Conservation (phyloP, 2,329 filamentous ascomycete genomes). For the Bipolaris bicolor region DNA sequence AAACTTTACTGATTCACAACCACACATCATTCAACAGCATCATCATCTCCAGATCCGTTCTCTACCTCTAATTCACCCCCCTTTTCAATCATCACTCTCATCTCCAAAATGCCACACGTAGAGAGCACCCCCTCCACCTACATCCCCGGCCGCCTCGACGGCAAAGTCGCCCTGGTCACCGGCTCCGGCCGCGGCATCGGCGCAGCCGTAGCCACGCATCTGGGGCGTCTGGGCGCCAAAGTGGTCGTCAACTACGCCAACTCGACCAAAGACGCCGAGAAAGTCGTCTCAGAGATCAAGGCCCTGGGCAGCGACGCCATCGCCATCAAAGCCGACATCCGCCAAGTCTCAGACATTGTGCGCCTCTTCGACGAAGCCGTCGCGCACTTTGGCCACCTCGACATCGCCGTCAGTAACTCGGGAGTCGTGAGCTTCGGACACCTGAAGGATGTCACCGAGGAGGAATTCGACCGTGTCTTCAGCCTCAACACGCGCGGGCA, state of each 20-base stretch:
- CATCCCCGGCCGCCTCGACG: slow-evolving; percentile 41
- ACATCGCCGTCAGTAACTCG: slow-evolving; percentile 56
- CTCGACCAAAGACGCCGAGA: slow-evolving; percentile 54
- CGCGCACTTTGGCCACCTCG: slow-evolving; percentile 45
- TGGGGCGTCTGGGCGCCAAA: slow-evolving; percentile 64
- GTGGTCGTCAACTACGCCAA: slow-evolving; percentile 69
- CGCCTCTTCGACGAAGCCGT: slow-evolving; percentile 54
- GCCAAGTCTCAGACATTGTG: slow-evolving; percentile 55
- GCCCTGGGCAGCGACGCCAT: slow-evolving; percentile 55
- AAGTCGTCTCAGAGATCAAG: slow-evolving; percentile 52
- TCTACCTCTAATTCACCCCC: background rate
- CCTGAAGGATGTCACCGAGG: slow-evolving; percentile 68
- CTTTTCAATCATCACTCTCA: background rate
- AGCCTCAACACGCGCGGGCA: slow-evolving; percentile 70
- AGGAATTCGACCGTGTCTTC: slow-evolving; percentile 73
- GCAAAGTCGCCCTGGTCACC: slow-evolving; percentile 64
- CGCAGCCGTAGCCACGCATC: slow-evolving; percentile 65
- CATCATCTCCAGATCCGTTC: background rate
- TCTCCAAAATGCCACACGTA: background rate
- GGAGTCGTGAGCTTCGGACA: slow-evolving; percentile 70
- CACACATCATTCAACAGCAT: background rate
- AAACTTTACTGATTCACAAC: no score
- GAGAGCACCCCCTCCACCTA: background rate
- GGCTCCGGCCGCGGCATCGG: slow-evolving; percentile 67
- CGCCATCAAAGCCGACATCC: slow-evolving; percentile 63